phyloP scores from a whole-genome alignment of 768 basidiomycete genomes.

The Leccinum imitatum region DNA sequence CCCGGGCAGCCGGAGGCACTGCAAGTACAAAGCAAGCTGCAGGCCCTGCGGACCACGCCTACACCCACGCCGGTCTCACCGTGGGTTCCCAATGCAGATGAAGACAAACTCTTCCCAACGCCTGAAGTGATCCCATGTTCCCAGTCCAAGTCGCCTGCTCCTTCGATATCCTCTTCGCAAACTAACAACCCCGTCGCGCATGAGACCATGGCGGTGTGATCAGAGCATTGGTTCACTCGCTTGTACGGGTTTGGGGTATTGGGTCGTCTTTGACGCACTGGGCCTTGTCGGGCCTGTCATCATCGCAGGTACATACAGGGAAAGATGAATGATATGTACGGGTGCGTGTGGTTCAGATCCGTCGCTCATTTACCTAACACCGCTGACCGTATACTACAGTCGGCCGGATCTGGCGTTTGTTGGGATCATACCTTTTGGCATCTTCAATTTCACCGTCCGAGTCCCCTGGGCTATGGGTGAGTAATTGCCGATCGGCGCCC shows the following conservation, averaged over 20 bases:
- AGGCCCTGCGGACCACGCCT: slow-evolving; percentile 55
- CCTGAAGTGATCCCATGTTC: slow-evolving; percentile 21
- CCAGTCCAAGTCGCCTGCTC: slow-evolving; percentile 23
- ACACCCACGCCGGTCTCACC: slow-evolving; percentile 63
- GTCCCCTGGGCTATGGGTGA: too few species aligned
- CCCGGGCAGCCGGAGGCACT: neutral
- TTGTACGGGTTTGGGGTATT: slow-evolving; percentile 91
- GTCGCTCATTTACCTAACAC: slow-evolving; percentile 11
- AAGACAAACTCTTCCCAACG: slow-evolving; percentile 2
- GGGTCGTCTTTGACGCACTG: slow-evolving; percentile 93
- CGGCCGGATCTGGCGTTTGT: too few species aligned
- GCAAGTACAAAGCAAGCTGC: slow-evolving; percentile 15
- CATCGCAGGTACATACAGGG: slow-evolving; percentile 37
- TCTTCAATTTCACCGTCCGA: too few species aligned
- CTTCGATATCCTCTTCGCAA: slow-evolving; percentile 8
- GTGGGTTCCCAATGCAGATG: slow-evolving; percentile 57
- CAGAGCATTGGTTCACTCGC: slow-evolving; percentile 86
- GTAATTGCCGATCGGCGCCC: too few species aligned
- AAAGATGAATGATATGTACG: slow-evolving; percentile 45
- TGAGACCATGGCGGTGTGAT: slow-evolving; percentile 40
- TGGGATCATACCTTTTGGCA: too few species aligned
- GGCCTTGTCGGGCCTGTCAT: slow-evolving; percentile 55
- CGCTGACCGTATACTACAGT: neutral
- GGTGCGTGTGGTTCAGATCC: slow-evolving; percentile 45
- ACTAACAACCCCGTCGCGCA: slow-evolving; percentile 1